Conservation (phyloP, 2,329 filamentous ascomycete genomes). For the Scedosporium apiospermum region DNA sequence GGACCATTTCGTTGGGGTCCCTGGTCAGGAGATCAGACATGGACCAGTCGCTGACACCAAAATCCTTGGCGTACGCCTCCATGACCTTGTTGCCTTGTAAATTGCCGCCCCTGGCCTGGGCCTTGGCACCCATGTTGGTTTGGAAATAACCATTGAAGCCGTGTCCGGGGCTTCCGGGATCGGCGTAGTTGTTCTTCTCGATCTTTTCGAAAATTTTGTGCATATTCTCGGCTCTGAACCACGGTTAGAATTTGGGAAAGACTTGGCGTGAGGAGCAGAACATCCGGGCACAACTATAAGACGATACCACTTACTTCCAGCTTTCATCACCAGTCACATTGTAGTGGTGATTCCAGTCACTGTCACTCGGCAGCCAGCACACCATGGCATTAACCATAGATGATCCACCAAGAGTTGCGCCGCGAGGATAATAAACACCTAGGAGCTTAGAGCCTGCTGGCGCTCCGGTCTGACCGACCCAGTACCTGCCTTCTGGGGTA, state of each 20-base stretch:
- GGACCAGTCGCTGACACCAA: constrained; percentile 10
- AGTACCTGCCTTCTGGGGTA: constrained; percentile 24
- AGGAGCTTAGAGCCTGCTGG: constrained; percentile 24
- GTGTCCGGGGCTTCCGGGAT: constrained; percentile 26
- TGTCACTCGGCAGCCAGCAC: constrained; percentile 20
- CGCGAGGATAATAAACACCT: constrained; percentile 28
- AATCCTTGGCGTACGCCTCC: constrained; percentile 12
- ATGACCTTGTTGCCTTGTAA: constrained; percentile 11
- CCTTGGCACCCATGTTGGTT: constrained; percentile 11
- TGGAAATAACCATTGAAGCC: constrained; percentile 31
- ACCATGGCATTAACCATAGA: constrained; percentile 22
- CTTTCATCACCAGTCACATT: constrained; percentile 30
- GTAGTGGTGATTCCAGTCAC: constrained; percentile 27
- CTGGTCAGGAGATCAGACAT: constrained; percentile 8
- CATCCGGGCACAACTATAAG: not conserved
- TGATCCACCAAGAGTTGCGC: constrained; percentile 26
- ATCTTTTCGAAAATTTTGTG: constrained; percentile 28
- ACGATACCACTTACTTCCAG: constrained; percentile 20
- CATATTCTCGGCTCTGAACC: constrained; percentile 24
- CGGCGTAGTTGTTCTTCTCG: constrained; percentile 32
- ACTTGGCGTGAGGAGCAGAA: not conserved
- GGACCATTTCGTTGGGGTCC: constrained; percentile 11
- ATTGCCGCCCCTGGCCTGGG: constrained; percentile 4
- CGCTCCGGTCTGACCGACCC: constrained; percentile 9
- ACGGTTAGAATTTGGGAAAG: not conserved